phyloP scores from a whole-genome alignment of 495 filamentous ascomycete genomes.

The Podospora anserina region DNA sequence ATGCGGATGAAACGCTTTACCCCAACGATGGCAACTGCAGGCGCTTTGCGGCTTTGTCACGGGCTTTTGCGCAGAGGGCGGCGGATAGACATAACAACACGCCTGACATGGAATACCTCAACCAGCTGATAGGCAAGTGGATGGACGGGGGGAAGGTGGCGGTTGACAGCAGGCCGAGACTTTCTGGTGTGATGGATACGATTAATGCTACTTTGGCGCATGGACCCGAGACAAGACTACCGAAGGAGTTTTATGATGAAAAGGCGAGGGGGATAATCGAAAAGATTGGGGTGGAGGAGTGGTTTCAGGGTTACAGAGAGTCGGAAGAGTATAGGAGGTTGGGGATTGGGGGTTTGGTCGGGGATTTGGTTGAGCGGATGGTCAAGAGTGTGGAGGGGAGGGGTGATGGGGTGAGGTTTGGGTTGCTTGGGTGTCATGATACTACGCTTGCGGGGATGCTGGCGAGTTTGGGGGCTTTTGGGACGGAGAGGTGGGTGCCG shows the following conservation, averaged over 20 bases:
- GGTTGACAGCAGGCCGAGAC: conserved; percentile 77
- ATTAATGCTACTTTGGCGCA: conserved; percentile 87
- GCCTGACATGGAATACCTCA: conserved; percentile 82
- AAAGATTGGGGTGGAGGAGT: conserved; percentile 81
- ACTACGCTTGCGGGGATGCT: conserved; percentile 83
- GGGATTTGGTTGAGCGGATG: conserved; percentile 84
- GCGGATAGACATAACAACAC: conserved; percentile 79
- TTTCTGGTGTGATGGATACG: conserved; percentile 91
- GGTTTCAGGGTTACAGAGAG: conserved; percentile 85
- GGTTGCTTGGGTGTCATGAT: conserved; percentile 87
- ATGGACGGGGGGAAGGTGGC: conserved; percentile 72
- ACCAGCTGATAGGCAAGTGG: conserved; percentile 70
- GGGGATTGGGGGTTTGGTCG: conserved; percentile 79
- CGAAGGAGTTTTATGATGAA: conserved; percentile 81
- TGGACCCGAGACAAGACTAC: conserved; percentile 71
- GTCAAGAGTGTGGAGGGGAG: conserved; percentile 63
- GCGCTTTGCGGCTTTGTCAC: conserved; percentile 73
- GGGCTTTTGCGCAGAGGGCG: conserved; percentile 77
- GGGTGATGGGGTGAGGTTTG: conserved; percentile 51
- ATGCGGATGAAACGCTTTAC: conserved; percentile 83
- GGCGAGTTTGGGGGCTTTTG: conserved; percentile 72
- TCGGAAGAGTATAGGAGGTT: conserved; percentile 78
- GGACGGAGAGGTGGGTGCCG: conserved; percentile 75
- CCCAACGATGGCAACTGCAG: conserved; percentile 86
- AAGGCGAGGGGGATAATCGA: conserved; percentile 70